Evolutionary conservation across 1,284 basidiomycete genomes (phyloP).

Genomic region (Neolentinus lepideus): DNA sequence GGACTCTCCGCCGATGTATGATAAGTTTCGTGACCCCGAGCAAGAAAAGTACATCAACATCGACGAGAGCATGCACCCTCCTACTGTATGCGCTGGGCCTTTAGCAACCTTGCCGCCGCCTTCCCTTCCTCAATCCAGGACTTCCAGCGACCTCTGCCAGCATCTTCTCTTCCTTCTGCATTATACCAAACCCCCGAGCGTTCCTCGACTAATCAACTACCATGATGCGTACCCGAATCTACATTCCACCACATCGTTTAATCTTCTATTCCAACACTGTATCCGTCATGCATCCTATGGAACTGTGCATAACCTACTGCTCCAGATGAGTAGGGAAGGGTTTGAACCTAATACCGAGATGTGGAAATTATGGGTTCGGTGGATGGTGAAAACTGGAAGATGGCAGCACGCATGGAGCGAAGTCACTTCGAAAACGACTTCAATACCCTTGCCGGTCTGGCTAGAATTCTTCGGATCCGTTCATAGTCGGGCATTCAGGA

Average conservation of each 20-base stretch:
- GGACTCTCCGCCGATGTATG: background rate
- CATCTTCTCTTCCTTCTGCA: conserved; percentile 5
- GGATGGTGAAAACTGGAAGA: conserved; percentile 22
- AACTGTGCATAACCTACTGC: conserved; percentile 19
- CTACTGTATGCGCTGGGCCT: background rate
- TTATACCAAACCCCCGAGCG: conserved; percentile 1
- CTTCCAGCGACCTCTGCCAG: conserved; percentile 11
- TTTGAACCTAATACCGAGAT: conserved; percentile 22
- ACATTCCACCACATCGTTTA: conserved; percentile 25
- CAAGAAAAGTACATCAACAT: conserved; percentile 14
- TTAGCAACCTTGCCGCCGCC: background rate
- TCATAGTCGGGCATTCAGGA: conserved; percentile 13
- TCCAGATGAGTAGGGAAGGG: conserved; percentile 20
- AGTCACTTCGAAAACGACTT: background rate
- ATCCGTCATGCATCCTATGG: conserved; percentile 23
- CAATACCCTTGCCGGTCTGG: conserved; percentile 19
- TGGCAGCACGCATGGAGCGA: conserved; percentile 25
- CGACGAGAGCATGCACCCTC: no score
- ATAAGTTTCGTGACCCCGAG: background rate
- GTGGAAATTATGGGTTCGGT: conserved; percentile 23
- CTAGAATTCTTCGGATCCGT: conserved; percentile 20
- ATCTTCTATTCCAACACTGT: conserved; percentile 23
- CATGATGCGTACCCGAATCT: conserved; percentile 14
- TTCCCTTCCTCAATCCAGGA: background rate
- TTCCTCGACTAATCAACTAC: conserved; percentile 19